Evolutionary conservation across 1,139 yeast species (phyloP), one percentile per base, ranked within the genome.

Genomic region (Pneumocystis jirovecii): DNA sequence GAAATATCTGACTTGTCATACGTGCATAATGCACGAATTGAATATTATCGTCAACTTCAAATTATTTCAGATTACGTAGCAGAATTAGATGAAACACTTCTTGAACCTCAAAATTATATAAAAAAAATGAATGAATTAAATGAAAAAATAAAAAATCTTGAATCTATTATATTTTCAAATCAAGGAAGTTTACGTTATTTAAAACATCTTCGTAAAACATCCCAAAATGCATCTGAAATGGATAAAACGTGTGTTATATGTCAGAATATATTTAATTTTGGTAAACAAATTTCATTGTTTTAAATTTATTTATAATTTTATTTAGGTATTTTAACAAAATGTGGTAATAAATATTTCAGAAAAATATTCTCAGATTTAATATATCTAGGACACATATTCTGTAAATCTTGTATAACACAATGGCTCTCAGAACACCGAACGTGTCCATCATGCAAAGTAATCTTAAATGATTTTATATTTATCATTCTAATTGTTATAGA

Each of bases 381-480:
- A 50, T 17, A 10, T 50, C 65, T 67, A 37, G 68, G 68, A 29
- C 68, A 66, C 56, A 56, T 67, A 35, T 91, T 86, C 73, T 91
- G 97, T 73, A 82, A 83, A 67, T 86, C 82, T 1, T 91, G 97
- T 74, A 77, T 90, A 56, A 79, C 76, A 19, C 84, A 81, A 66
- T 93, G 98, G 97, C 73, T 86, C 66, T 77, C 76, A 17, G 78
- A 78, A 29, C 80, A 80, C 59, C 73, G 74, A 7, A 74, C 77
- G 0, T 91, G 97, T 74, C 97, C 97, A 0, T 79, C 89, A 72
- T 91, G 97, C 74, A 88, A 89, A 0, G 75, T 86, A 44, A 74
- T 74, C 19, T 68, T 72, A 21, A 75, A 25, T 10, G 12, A 25
- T 12, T 50, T 12, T 50, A 12, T 50, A 19, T 45, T 21, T 21